phyloP scores from a whole-genome alignment of 495 filamentous ascomycete genomes.

The Hypoxylon lenormandii region DNA sequence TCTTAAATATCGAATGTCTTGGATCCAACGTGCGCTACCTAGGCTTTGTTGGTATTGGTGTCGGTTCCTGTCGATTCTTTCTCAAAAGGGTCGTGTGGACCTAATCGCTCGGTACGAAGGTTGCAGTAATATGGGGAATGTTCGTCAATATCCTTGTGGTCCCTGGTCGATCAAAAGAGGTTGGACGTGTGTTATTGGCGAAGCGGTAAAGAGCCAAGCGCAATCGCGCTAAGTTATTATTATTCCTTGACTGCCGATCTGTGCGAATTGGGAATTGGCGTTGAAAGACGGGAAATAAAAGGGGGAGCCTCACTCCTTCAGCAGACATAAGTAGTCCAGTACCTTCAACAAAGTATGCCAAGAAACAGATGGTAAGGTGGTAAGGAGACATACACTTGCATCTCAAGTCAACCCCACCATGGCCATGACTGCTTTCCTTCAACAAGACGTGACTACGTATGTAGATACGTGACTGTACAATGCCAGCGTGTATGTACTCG shows the following conservation, averaged over 20 bases:
- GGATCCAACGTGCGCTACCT: conserved; percentile 5
- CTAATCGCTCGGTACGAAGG: conserved; percentile 29
- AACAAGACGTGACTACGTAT: too few relatives aligned
- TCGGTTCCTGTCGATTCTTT: conserved; percentile 41
- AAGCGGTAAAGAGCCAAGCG: conserved; percentile 35
- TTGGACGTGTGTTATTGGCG: conserved; percentile 33
- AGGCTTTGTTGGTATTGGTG: conserved; percentile 24
- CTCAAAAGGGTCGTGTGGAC: conserved; percentile 32
- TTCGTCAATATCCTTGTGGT: conserved; percentile 39
- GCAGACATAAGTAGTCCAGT: conserved; percentile 5
- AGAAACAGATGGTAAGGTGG: too few relatives aligned
- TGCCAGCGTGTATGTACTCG: too few relatives aligned
- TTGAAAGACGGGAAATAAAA: conserved; percentile 40
- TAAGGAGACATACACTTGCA: too few relatives aligned
- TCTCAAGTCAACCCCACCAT: too few relatives aligned
- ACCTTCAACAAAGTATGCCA: too few relatives aligned
- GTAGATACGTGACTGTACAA: too few relatives aligned
- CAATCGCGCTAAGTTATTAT: conserved; percentile 39
- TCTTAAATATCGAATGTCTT: conserved; percentile 26
- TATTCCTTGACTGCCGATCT: conserved; percentile 38
- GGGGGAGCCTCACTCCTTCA: conserved; percentile 30
- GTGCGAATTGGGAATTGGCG: conserved; percentile 26
- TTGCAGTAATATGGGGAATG: conserved; percentile 43
- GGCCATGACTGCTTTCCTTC: too few relatives aligned
- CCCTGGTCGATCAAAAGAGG: conserved; percentile 38